Conservation (phyloP, 2,329 filamentous ascomycete species). For the Fusarium phyllophilum region DNA sequence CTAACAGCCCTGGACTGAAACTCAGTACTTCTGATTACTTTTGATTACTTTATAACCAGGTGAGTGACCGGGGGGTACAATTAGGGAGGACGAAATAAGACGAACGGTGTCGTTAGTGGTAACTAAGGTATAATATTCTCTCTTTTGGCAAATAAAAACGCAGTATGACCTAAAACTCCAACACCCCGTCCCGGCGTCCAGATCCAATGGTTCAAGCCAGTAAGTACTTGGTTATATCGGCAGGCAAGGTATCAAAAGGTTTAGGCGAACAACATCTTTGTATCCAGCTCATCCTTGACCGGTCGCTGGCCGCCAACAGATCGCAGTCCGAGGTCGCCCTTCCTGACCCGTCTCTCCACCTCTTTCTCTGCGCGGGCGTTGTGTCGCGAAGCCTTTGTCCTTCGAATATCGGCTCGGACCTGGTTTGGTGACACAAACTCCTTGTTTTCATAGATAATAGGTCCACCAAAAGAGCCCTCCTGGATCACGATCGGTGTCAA, state of each 20-base stretch:
- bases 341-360: constrained; percentile 78
- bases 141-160: constrained; percentile 38
- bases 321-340: constrained; percentile 78
- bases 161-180: constrained; percentile 43
- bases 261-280: constrained; percentile 78
- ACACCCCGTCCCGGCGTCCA: constrained; percentile 38
- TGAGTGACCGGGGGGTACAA: not conserved
- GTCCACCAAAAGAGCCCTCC: constrained; percentile 93
- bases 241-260: constrained; percentile 41
- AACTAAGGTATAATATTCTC: constrained; percentile 14
- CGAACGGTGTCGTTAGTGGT: not conserved
- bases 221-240: constrained; percentile 32
- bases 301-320: constrained; percentile 71
- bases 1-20: not conserved
- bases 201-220: constrained; percentile 40
- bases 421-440: constrained; percentile 98
- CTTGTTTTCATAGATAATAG: constrained; percentile 98
- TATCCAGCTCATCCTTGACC: constrained; percentile 77
- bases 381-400: constrained; percentile 80
- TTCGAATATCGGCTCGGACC: constrained; percentile 82
- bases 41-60: not conserved
- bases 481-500: constrained; percentile 94
- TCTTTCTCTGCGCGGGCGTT: constrained; percentile 79
- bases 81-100: constrained; percentile 2
- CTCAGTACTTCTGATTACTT: not conserved